Evolutionary conservation across 2,329 filamentous ascomycete species (phyloP).

Genomic region (Sporothrix dimorphospora): DNA sequence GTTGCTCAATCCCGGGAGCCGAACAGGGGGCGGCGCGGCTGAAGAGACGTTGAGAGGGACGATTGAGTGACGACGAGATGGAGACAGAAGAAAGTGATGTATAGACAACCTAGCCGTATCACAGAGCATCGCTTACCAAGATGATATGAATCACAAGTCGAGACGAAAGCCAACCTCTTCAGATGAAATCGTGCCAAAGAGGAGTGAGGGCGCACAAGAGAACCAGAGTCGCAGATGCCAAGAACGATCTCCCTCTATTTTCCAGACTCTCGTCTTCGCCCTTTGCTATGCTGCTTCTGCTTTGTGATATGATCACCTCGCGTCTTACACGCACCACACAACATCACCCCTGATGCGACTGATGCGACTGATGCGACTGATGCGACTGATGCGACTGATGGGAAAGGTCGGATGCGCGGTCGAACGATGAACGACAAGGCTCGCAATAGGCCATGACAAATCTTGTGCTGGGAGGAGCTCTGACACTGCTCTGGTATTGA

Average conservation of each 20-base stretch:
- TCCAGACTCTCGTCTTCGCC: not conserved
- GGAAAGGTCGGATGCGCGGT: not conserved
- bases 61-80: not conserved
- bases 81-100: no score
- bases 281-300: not conserved
- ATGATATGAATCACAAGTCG: not conserved
- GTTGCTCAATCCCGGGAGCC: not conserved
- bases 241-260: not conserved
- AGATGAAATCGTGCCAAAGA: not conserved
- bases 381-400: not conserved
- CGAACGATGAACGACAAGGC: not conserved
- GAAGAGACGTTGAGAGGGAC: no score
- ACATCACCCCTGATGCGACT: slow-evolving; percentile 1
- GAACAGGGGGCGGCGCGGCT: slow-evolving; percentile 2
- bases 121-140: not conserved
- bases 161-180: no score
- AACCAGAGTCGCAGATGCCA: not conserved
- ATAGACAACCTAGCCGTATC: no score
- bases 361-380: not conserved
- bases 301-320: slow-evolving; percentile 18
- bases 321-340: slow-evolving; percentile 23
- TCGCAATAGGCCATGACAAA: slow-evolving; percentile 1
- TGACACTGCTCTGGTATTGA: not conserved
- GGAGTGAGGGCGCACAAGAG: not conserved
- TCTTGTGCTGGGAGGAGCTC: not conserved